Evolutionary conservation across 345 rosid genomes (phyloP).

Genomic region (Aquilaria sinensis): DNA sequence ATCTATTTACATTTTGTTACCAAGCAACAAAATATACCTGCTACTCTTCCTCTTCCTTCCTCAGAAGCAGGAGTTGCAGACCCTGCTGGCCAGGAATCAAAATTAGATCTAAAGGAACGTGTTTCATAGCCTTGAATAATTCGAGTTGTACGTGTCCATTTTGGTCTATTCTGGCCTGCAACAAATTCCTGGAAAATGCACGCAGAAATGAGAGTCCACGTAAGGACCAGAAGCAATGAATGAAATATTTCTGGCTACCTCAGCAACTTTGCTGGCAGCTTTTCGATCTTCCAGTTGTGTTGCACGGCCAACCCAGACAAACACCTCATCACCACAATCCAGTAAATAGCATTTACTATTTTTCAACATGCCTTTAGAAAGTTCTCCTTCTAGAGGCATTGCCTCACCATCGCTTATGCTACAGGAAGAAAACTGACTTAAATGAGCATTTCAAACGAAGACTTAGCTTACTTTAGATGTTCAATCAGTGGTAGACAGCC

Average conservation of each 20-base stretch:
- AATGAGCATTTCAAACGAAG: neutral
- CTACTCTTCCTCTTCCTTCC: conserved; percentile 99
- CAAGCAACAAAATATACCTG: conserved; percentile 48
- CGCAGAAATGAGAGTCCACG: conserved; percentile 18
- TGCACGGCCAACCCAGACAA: conserved; percentile 94
- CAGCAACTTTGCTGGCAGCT: conserved; percentile 66
- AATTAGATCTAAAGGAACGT: conserved; percentile 80
- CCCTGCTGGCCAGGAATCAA: conserved; percentile 96
- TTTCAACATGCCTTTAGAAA: conserved; percentile 76
- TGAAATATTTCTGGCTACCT: conserved; percentile 38
- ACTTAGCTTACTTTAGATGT: neutral
- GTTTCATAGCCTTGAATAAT: conserved; percentile 96
- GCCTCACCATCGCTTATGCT: conserved; percentile 65
- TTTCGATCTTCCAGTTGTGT: conserved; percentile 92
- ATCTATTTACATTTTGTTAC: conserved; percentile 7
- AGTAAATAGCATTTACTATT: conserved; percentile 75
- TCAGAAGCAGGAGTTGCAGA: conserved; percentile 70
- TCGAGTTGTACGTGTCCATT: conserved; percentile 66
- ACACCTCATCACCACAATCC: conserved; percentile 77
- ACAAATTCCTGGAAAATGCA: conserved; percentile 61
- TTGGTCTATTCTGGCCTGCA: conserved; percentile 78
- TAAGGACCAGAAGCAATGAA: conserved; percentile 9
- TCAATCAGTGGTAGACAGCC: no score
- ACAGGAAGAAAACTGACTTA: conserved; percentile 13
- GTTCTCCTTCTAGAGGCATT: conserved; percentile 55